Evolutionary conservation across 106 monocot species (phyloP).

Genomic region (Agapanthus africanus): DNA sequence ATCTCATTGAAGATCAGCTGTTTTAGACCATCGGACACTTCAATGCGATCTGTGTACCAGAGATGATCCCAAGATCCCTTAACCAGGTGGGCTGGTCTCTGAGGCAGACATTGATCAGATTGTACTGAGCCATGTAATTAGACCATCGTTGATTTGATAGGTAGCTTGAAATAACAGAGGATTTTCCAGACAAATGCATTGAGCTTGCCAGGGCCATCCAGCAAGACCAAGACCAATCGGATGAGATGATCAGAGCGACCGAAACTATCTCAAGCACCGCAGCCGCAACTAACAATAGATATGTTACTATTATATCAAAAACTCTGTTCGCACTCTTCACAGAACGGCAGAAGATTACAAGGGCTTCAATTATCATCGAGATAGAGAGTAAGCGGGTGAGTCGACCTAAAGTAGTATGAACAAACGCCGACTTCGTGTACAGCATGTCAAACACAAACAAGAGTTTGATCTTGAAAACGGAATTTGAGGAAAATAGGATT

Average conservation of each 20-base stretch:
- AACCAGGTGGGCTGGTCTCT: neutral
- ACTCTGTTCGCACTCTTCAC: neutral
- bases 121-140: constrained; percentile 19
- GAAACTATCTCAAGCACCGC: constrained; percentile 21
- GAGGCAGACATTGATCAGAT: constrained; percentile 19
- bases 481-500: no score
- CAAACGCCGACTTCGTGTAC: constrained; percentile 23
- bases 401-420: constrained; percentile 7
- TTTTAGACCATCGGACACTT: neutral
- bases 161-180: neutral
- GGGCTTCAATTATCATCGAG: neutral
- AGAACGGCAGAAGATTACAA: constrained; percentile 15
- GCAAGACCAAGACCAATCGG: constrained; percentile 10
- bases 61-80: constrained; percentile 13
- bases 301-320: constrained; percentile 16
- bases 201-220: neutral
- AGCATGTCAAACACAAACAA: constrained; percentile 29
- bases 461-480: constrained; percentile 37
- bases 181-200: neutral
- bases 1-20: no score
- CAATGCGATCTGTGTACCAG: neutral
- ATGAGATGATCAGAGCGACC: constrained; percentile 2
- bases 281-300: constrained; percentile 18
- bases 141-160: constrained; percentile 18
- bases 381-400: constrained; percentile 12